These are phyloP conservation scores for Mimosa bimucronata DNA, from an alignment of 306 rosid genomes.

Conservation along the genomic window DNA sequence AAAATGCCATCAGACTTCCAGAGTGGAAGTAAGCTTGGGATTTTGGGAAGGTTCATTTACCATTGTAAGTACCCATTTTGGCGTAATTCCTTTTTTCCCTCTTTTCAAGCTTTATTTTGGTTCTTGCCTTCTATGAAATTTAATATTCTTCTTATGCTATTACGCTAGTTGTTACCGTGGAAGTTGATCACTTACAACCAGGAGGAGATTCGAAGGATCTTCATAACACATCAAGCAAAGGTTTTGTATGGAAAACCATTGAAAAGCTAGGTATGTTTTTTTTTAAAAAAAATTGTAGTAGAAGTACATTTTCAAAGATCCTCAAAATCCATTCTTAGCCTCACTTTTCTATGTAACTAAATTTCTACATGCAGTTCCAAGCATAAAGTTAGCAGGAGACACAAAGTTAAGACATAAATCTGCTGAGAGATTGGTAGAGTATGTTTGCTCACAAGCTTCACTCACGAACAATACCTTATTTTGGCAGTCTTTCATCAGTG, in stretches of 20 bases:
- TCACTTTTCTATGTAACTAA: background rate
- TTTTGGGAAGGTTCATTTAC: constrained; percentile 53
- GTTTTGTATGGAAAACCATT: constrained; percentile 36
- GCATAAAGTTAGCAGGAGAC: constrained; percentile 46
- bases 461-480: constrained; percentile 16
- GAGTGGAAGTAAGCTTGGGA: constrained; percentile 56
- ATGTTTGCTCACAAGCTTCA: constrained; percentile 40
- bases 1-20: constrained; percentile 53
- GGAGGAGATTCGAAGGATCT: constrained; percentile 29
- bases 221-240: constrained; percentile 32
- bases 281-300: background rate
- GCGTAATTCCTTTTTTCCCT: constrained; percentile 1
- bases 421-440: constrained; percentile 47
- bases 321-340: constrained; percentile 8
- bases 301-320: background rate
- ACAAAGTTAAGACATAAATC: constrained; percentile 46
- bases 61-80: constrained; percentile 30
- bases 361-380: constrained; percentile 52
- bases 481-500: constrained; percentile 39
- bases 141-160: constrained; percentile 20
- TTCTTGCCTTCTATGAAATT: background rate
- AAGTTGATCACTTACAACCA: constrained; percentile 36
- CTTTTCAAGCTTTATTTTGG: constrained; percentile 33
- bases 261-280: constrained; percentile 38
- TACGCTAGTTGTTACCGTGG: constrained; percentile 48